Percentiles rank a stretch among this genome's conserved stretches.
Conservation (phyloP, 768 basidiomycete genomes). For the Mycena vulgaris region DNA sequence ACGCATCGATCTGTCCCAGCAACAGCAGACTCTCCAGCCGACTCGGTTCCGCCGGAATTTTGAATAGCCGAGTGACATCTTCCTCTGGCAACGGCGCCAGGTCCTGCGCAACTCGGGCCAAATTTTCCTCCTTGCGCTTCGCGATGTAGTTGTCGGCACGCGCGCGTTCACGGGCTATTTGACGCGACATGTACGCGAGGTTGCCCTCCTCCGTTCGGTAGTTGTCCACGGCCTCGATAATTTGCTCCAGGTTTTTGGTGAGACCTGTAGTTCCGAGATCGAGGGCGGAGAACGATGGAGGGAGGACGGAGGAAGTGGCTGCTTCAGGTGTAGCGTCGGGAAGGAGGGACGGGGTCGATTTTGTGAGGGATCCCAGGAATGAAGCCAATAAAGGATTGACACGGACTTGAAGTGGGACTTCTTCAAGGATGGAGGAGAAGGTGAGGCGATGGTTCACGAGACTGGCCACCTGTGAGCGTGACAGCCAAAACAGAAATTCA, state of each 20-base stretch:
- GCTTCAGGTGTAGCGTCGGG: constrained; percentile 57
- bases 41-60: constrained; percentile 90
- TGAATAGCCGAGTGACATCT: constrained; percentile 87
- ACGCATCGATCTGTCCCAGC: constrained; percentile 90
- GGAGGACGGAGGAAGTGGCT: constrained; percentile 59
- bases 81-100: constrained; percentile 91
- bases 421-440: constrained; percentile 88
- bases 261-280: constrained; percentile 80
- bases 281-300: constrained; percentile 77
- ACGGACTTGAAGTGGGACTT: constrained; percentile 88
- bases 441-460: constrained; percentile 86
- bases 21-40: constrained; percentile 89
- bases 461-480: constrained; percentile 57
- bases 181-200: constrained; percentile 88
- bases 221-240: constrained; percentile 87
- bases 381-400: constrained; percentile 85
- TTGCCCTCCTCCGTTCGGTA: constrained; percentile 95
- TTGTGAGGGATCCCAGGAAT: constrained; percentile 78
- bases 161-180: constrained; percentile 88
- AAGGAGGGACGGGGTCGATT: constrained; percentile 58
- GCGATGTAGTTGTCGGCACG: constrained; percentile 85
- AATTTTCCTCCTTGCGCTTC: constrained; percentile 93
- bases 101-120: constrained; percentile 83
- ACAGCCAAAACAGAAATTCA: constrained; percentile 17
- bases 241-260: constrained; percentile 84